A percentile compares a stretch with the other conserved stretches of the same genome.
These are phyloP conservation scores for Lasiodiplodia hormozganensis DNA, from an alignment of 2,329 filamentous ascomycete genomes.

Conservation along the genomic window DNA sequence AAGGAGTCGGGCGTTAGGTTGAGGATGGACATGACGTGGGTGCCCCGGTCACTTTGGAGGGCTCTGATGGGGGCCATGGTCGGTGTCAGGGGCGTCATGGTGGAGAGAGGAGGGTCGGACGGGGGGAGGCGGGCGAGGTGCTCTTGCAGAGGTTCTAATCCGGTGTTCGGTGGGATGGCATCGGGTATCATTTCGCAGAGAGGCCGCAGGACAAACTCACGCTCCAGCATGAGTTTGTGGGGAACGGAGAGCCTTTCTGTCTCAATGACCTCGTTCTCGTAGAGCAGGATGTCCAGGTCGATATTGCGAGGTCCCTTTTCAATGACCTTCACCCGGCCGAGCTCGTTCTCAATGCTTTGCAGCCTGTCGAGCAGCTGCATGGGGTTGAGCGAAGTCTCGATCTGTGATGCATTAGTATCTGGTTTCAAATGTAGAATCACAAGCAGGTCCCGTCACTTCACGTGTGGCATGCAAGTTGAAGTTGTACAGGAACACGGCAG, in stretches of 20 bases:
- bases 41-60: slow-evolving; percentile 51
- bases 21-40: slow-evolving; percentile 89
- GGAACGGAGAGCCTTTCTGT: slow-evolving; percentile 82
- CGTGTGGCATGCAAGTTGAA: background rate
- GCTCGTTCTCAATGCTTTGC: slow-evolving; percentile 79
- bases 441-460: background rate
- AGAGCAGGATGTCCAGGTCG: slow-evolving; percentile 90
- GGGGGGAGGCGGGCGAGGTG: slow-evolving; percentile 46
- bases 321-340: slow-evolving; percentile 83
- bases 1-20: slow-evolving; percentile 98
- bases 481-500: background rate
- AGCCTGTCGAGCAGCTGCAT: slow-evolving; percentile 78
- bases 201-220: slow-evolving; percentile 91
- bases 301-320: slow-evolving; percentile 96
- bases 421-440: background rate
- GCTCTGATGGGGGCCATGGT: slow-evolving; percentile 38
- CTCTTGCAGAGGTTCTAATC: slow-evolving; percentile 38
- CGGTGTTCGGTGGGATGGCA: slow-evolving; percentile 50
- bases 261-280: slow-evolving; percentile 70
- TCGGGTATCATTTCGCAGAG: slow-evolving; percentile 66
- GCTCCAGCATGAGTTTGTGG: slow-evolving; percentile 83
- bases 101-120: slow-evolving; percentile 45
- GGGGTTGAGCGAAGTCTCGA: slow-evolving; percentile 79
- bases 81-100: slow-evolving; percentile 49
- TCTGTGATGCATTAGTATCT: slow-evolving; percentile 56